Evolutionary conservation across 169 alveolate genomes (phyloP).

Genomic region (Plasmodium cynomolgi): DNA sequence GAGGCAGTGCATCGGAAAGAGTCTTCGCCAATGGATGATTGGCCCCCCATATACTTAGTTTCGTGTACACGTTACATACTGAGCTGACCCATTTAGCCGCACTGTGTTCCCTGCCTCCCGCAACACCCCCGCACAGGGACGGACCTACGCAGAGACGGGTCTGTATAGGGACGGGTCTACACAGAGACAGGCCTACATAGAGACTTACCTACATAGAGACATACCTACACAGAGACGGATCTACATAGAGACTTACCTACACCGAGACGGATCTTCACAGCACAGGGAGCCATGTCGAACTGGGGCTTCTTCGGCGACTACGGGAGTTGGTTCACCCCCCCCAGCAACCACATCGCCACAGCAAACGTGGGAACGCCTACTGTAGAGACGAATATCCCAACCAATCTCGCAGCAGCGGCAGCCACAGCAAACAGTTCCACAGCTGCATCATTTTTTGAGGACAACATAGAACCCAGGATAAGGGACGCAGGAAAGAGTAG

Average conservation of each 20-base stretch:
- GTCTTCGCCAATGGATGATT: neutral
- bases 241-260: no score
- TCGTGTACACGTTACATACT: no score
- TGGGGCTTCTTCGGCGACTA: conserved; percentile 44
- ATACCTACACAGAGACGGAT: no score
- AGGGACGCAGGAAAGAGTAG: neutral
- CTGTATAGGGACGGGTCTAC: no score
- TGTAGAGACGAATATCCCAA: neutral
- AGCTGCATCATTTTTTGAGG: neutral
- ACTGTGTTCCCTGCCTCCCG: no score
- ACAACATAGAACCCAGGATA: neutral
- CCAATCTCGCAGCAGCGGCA: neutral
- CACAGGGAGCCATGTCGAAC: conserved; percentile 54
- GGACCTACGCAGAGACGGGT: no score
- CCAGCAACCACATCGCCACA: neutral
- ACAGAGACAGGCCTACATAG: no score
- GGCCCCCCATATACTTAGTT: neutral
- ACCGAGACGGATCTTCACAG: no score
- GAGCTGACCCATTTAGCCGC: no score
- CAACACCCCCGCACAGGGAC: no score
- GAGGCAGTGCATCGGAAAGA: neutral
- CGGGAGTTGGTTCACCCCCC: conserved; percentile 19
- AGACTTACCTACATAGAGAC: no score
- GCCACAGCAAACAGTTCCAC: neutral
- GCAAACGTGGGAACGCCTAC: neutral